Percentiles rank a stretch among this genome's conserved stretches.
Conservation (phyloP, 1,139 yeast species). For the Geotrichum reessii region DNA sequence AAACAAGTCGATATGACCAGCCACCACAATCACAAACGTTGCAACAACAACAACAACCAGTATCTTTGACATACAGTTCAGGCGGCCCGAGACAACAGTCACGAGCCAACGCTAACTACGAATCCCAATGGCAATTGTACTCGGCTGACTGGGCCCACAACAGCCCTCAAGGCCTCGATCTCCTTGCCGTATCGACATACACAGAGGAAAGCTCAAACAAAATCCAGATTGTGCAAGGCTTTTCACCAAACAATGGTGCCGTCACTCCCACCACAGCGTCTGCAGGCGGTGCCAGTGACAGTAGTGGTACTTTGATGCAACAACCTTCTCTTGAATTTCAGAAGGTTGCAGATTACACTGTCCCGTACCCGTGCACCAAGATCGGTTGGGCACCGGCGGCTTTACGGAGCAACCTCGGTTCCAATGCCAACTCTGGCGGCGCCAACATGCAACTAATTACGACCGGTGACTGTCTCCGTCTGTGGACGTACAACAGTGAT, state of each 20-base stretch:
- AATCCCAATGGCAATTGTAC: slow-evolving; percentile 58
- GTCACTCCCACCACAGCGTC: background rate
- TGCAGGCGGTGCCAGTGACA: background rate
- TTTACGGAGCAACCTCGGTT: slow-evolving; percentile 1
- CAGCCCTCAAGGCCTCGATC: slow-evolving; percentile 41
- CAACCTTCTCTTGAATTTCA: slow-evolving; percentile 26
- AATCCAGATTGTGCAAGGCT: slow-evolving; percentile 24
- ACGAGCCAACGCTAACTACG: slow-evolving; percentile 40
- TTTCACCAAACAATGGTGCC: slow-evolving; percentile 1
- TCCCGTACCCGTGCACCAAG: slow-evolving; percentile 63
- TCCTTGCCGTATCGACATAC: slow-evolving; percentile 61
- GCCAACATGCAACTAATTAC: slow-evolving; percentile 49
- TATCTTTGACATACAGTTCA: background rate
- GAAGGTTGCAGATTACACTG: slow-evolving; percentile 46
- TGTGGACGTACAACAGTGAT: slow-evolving; percentile 50
- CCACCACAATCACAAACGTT: background rate
- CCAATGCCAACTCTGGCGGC: background rate
- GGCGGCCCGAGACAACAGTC: background rate
- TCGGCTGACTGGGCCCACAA: slow-evolving; percentile 60
- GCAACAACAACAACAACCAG: slow-evolving; percentile 5
- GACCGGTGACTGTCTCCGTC: slow-evolving; percentile 62
- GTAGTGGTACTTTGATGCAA: slow-evolving; percentile 18
- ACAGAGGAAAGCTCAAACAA: slow-evolving; percentile 49
- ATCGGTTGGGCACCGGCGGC: slow-evolving; percentile 64
- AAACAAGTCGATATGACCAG: slow-evolving; percentile 3